Conservation (phyloP, 805 yeast genomes). For the Pichia phayaonensis region DNA sequence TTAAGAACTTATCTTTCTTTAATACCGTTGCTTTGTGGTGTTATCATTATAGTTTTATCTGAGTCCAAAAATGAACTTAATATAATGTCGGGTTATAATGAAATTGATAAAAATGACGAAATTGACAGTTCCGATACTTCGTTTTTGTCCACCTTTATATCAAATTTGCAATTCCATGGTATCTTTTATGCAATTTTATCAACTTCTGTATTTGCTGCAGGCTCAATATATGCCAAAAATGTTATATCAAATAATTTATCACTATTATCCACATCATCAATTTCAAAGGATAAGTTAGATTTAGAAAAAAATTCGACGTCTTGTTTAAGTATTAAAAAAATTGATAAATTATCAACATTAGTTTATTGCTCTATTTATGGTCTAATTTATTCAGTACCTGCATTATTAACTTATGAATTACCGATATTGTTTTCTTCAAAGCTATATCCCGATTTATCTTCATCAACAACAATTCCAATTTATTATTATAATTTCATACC, state of each 20-base stretch:
- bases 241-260: conserved; percentile 45
- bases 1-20: conserved; percentile 43
- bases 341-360: conserved; percentile 76
- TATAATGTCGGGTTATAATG: neutral
- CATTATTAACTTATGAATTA: conserved; percentile 62
- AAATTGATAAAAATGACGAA: neutral
- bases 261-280: neutral
- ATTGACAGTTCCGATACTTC: neutral
- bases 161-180: conserved; percentile 33
- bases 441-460: conserved; percentile 3
- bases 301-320: conserved; percentile 6
- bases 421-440: conserved; percentile 19
- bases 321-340: conserved; percentile 21
- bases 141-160: neutral
- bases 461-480: neutral
- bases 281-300: conserved; percentile 1
- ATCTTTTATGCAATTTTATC: conserved; percentile 60
- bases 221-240: conserved; percentile 80
- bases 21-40: conserved; percentile 46
- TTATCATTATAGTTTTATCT: conserved; percentile 38
- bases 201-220: conserved; percentile 71
- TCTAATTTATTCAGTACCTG: conserved; percentile 58
- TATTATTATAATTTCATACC: conserved; percentile 27
- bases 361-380: conserved; percentile 76
- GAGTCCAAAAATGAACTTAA: conserved; percentile 13